Evolutionary conservation across 768 basidiomycete genomes (phyloP).

Genomic region (Plicaturopsis crispa): DNA sequence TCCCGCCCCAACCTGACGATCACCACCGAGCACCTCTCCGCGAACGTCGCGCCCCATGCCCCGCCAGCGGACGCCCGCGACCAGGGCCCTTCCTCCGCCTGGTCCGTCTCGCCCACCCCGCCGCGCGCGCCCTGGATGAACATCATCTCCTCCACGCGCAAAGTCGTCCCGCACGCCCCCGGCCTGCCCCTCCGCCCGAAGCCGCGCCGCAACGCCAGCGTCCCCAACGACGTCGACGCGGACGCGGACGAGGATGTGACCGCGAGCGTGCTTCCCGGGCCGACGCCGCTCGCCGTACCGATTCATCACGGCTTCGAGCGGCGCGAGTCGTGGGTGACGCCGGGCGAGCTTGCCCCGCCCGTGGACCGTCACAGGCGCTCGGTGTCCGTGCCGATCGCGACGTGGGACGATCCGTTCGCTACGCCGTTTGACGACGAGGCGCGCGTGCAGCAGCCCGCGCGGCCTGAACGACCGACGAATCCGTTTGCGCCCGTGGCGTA

Average conservation of each 20-base stretch:
- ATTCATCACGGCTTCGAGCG: constrained; percentile 33
- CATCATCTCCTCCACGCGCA: constrained; percentile 20
- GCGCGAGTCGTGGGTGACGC: constrained; percentile 14
- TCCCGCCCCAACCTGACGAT: constrained; percentile 33
- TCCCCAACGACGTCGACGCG: constrained; percentile 27
- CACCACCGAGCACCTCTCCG: constrained; percentile 32
- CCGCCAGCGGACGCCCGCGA: constrained; percentile 9
- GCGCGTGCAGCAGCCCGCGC: constrained; percentile 15
- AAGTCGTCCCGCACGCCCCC: constrained; percentile 11
- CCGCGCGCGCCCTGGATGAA: constrained; percentile 24
- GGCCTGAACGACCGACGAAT: constrained; percentile 35
- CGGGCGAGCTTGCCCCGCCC: constrained; percentile 11
- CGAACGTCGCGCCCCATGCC: constrained; percentile 22
- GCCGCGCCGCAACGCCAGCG: constrained; percentile 23
- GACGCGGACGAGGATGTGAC: constrained; percentile 16
- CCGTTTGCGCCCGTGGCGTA: constrained; percentile 28
- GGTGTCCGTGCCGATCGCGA: constrained; percentile 10
- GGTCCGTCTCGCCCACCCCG: constrained; percentile 22
- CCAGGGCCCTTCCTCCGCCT: constrained; percentile 18
- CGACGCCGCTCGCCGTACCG: constrained; percentile 26
- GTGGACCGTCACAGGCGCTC: constrained; percentile 15
- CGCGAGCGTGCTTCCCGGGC: constrained; percentile 11
- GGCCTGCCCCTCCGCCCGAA: constrained; percentile 20
- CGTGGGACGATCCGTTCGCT: constrained; percentile 46
- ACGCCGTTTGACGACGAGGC: constrained; percentile 79